Evolutionary conservation across 208 protist genomes (phyloP), one percentile per base, ranked within the genome.

Genomic region (Naegleria gruberi): DNA sequence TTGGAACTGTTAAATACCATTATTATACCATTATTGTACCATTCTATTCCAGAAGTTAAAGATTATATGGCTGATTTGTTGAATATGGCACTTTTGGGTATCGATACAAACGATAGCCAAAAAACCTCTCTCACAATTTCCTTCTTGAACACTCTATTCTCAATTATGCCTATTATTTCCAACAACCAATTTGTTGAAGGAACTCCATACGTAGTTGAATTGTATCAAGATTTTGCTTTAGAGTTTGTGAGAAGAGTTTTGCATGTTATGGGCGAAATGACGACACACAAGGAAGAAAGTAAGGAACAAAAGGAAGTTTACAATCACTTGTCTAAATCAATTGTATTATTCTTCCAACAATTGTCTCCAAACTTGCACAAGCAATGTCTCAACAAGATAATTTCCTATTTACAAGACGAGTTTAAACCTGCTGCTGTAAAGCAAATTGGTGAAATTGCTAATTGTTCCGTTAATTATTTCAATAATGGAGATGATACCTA

Each of bases 41-140:
- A 73, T 15, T 43, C 6, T 23, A 26, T 43, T 30, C 86, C 44
- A 30, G 34, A 55, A 26, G 51, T 23, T 12, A 73, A 40, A 12
- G 81, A 87, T 65, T 90, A 73, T 30, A 42, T 90, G 65, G 34
- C 4, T 8, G 51, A 90, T 57, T 26, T 90, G 4, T 45, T 90
- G 81, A 10, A 81, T n/a, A 12, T 81, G 15, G 23, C 51, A 44
- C 45, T 90, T 0, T n/a, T 10, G 0, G 88, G 88, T 17, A 90
- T 90, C 44, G 88, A 90, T 44, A 42, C 51, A 3, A 90, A 90
- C 44, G 88, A 90, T 90, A 17, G 7, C 34, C 10, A 37, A 0
- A 90, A 90, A 44, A 90, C 88, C 10, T 87, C 19, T 43, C 6
- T 43, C 0, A 81, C 88, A 4, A 37, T 81, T n/a, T 47, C 23